These are phyloP conservation scores for Psilocybe subaeruginosa DNA, from an alignment of 768 basidiomycete genomes.

Conservation along the genomic window DNA sequence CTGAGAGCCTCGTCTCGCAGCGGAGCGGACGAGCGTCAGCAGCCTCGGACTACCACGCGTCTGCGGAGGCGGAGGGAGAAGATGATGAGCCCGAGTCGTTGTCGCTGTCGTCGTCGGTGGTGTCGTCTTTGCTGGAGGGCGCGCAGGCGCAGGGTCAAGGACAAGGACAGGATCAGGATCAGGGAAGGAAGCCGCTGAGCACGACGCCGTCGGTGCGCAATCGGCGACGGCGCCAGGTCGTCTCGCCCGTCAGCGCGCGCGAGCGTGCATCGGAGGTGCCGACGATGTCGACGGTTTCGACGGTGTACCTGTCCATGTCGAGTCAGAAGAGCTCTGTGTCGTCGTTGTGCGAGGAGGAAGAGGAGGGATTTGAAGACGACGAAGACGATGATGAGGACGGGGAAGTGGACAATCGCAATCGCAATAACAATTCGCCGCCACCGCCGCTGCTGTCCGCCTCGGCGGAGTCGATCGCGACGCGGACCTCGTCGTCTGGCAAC, in stretches of 20 bases:
- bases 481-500: slow-evolving; percentile 45
- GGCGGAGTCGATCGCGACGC: slow-evolving; percentile 61
- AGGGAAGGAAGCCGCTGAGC: background rate
- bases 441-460: slow-evolving; percentile 60
- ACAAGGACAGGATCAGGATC: background rate
- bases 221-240: background rate
- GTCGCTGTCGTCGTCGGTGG: background rate
- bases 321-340: slow-evolving; percentile 24
- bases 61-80: slow-evolving; percentile 28
- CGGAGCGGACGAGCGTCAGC: slow-evolving; percentile 28
- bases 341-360: slow-evolving; percentile 18
- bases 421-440: slow-evolving; percentile 20
- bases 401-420: slow-evolving; percentile 15
- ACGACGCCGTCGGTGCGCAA: background rate
- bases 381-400: background rate
- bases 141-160: slow-evolving; percentile 5
- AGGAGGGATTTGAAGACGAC: background rate
- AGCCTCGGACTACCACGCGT: slow-evolving; percentile 40
- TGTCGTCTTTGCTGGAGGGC: slow-evolving; percentile 20
- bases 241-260: background rate
- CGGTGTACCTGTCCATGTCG: background rate
- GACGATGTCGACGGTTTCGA: slow-evolving; percentile 30
- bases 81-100: background rate
- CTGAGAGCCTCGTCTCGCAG: slow-evolving; percentile 19
- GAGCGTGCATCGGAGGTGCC: slow-evolving; percentile 29